phyloP scores from a whole-genome alignment of 1,139 yeast species.

The Yamadazyma kanchanaburiensis region DNA sequence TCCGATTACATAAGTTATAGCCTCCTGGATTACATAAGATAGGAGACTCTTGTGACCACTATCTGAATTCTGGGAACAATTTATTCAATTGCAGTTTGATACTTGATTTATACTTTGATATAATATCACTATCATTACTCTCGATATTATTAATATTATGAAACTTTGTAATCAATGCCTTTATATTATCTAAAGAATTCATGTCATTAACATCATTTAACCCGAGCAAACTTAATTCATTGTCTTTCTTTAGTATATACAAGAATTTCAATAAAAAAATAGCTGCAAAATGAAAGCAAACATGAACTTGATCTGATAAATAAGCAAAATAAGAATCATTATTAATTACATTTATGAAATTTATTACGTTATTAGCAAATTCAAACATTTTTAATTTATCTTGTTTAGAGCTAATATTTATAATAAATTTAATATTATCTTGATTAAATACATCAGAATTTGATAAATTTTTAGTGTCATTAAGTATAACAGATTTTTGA shows the following conservation, averaged over 20 bases:
- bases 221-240: slow-evolving; percentile 5
- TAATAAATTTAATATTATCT: slow-evolving; percentile 22
- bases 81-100: slow-evolving; percentile 15
- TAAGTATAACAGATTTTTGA: slow-evolving; percentile 16
- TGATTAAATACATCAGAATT: slow-evolving; percentile 17
- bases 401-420: slow-evolving; percentile 14
- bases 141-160: slow-evolving; percentile 28
- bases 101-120: slow-evolving; percentile 27
- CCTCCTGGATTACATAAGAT: too few species aligned
- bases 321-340: slow-evolving; percentile 66
- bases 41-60: too few species aligned
- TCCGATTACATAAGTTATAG: too few species aligned
- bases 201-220: slow-evolving; percentile 10
- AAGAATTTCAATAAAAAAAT: slow-evolving; percentile 36
- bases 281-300: slow-evolving; percentile 52
- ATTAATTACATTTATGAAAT: slow-evolving; percentile 36
- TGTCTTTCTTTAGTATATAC: slow-evolving; percentile 7
- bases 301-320: slow-evolving; percentile 65
- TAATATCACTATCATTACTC: slow-evolving; percentile 24
- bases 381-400: slow-evolving; percentile 23
- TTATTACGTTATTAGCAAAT: slow-evolving; percentile 43
- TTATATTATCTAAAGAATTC: slow-evolving; percentile 14
- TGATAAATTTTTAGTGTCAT: slow-evolving; percentile 7
- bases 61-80: slow-evolving; percentile 6
- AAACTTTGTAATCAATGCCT: slow-evolving; percentile 26